phyloP scores from a whole-genome alignment of 1,284 basidiomycete species.

The Fistulina hepatica region DNA sequence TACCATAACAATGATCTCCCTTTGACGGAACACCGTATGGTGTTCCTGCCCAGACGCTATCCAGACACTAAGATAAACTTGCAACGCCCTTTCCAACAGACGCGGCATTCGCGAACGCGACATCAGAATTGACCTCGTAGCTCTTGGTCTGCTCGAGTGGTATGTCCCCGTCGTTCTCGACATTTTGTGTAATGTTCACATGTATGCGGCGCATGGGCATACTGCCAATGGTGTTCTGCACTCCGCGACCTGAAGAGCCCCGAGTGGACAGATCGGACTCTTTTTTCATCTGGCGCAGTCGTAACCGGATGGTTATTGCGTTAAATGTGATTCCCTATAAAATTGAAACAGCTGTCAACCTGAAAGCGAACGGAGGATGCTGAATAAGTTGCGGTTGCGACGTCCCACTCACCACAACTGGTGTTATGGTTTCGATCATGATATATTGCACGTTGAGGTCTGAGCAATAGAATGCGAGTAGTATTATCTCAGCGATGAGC shows the following conservation, averaged over 20 bases:
- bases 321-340: constrained; percentile 16
- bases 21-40: too few relatives aligned
- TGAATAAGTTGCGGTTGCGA: background rate
- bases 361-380: background rate
- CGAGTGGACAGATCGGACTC: background rate
- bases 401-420: constrained; percentile 9
- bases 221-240: constrained; percentile 1
- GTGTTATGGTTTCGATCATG: constrained; percentile 10
- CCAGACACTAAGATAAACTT: too few relatives aligned
- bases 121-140: too few relatives aligned
- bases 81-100: too few relatives aligned
- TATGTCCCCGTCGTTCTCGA: too few relatives aligned
- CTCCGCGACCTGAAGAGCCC: background rate
- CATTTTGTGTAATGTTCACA: too few relatives aligned
- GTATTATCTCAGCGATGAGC: constrained; percentile 9
- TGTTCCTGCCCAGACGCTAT: too few relatives aligned
- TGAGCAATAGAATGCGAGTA: constrained; percentile 11
- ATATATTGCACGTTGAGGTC: constrained; percentile 13
- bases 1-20: too few relatives aligned
- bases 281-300: constrained; percentile 5
- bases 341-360: too few relatives aligned
- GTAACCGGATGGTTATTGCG: constrained; percentile 14
- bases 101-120: too few relatives aligned
- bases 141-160: too few relatives aligned
- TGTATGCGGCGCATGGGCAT: constrained; percentile 10